Evolutionary conservation across 2,329 filamentous ascomycete genomes (phyloP).

Genomic region (Colletotrichum plurivorum): DNA sequence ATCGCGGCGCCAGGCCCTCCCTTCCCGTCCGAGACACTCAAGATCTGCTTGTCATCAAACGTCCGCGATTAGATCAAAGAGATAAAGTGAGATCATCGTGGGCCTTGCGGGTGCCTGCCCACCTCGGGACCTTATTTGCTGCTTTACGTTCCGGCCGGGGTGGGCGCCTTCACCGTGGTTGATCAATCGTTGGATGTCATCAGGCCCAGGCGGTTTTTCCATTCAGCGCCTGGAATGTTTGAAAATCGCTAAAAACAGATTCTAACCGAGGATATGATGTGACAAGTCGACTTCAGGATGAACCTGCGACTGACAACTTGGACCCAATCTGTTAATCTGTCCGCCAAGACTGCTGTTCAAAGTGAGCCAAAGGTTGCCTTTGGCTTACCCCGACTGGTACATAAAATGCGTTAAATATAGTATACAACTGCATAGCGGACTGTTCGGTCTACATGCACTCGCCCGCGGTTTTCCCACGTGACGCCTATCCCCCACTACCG

Average conservation of each 20-base stretch:
- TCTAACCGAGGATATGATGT: conserved; percentile 2
- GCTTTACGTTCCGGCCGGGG: conserved; percentile 10
- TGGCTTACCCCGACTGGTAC: not conserved
- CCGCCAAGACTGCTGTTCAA: conserved; percentile 10
- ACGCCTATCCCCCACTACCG: conserved; percentile 35
- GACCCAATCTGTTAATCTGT: conserved; percentile 1
- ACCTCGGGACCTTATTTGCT: conserved; percentile 22
- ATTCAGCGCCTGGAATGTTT: not conserved
- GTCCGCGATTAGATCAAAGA: conserved; percentile 2
- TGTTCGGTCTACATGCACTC: conserved; percentile 2
- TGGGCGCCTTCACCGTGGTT: not conserved
- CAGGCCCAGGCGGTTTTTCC: not conserved
- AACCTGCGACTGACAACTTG: not conserved
- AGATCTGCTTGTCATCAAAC: conserved; percentile 21
- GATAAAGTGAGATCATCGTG: conserved; percentile 29
- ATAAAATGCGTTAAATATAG: not conserved
- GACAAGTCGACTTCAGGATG: conserved; percentile 20
- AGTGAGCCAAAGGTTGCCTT: conserved; percentile 5
- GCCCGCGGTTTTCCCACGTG: conserved; percentile 28
- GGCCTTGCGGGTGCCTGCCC: not conserved
- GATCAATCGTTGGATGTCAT: not conserved
- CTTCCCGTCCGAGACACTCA: too few species aligned
- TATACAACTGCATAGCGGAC: not conserved
- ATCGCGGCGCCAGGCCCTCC: too few species aligned
- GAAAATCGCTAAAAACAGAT: not conserved